A percentile compares a stretch with the other conserved stretches of the same genome.
Conservation (phyloP, 2,329 filamentous ascomycete species). For the Fusarium humuli region DNA sequence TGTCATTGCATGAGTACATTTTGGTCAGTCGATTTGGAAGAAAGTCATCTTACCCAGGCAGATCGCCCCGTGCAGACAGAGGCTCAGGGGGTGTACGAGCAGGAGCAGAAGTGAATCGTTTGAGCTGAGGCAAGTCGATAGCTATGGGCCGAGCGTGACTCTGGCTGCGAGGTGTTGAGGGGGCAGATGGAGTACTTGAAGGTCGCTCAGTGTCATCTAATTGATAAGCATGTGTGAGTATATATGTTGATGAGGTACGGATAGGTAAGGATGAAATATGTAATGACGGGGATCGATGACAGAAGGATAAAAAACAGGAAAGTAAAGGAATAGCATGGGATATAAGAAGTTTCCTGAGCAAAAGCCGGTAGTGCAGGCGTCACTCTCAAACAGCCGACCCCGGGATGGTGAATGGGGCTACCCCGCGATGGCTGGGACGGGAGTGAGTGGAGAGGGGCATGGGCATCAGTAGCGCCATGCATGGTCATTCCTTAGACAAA, state of each 20-base stretch:
- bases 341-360: constrained; percentile 28
- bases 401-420: constrained; percentile 41
- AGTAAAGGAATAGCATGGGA: constrained; percentile 32
- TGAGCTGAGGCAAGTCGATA: constrained; percentile 61
- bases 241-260: not conserved
- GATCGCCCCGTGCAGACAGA: constrained; percentile 68
- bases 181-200: constrained; percentile 34
- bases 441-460: constrained; percentile 35
- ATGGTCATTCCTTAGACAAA: constrained; percentile 12
- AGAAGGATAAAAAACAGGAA: constrained; percentile 33
- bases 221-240: constrained; percentile 27
- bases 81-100: constrained; percentile 60
- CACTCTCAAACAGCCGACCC: constrained; percentile 40
- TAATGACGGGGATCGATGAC: constrained; percentile 21
- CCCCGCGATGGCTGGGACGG: constrained; percentile 42
- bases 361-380: constrained; percentile 34
- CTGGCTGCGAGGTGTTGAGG: constrained; percentile 39
- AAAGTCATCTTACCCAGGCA: constrained; percentile 63
- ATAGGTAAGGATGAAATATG: not conserved
- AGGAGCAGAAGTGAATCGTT: constrained; percentile 55
- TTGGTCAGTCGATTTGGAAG: not conserved
- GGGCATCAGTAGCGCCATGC: constrained; percentile 22
- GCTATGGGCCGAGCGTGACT: constrained; percentile 62
- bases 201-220: constrained; percentile 37
- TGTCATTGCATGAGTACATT: constrained; percentile 45